Evolutionary conservation across 768 basidiomycete species (phyloP).

Genomic region (Tulasnella sp.): DNA sequence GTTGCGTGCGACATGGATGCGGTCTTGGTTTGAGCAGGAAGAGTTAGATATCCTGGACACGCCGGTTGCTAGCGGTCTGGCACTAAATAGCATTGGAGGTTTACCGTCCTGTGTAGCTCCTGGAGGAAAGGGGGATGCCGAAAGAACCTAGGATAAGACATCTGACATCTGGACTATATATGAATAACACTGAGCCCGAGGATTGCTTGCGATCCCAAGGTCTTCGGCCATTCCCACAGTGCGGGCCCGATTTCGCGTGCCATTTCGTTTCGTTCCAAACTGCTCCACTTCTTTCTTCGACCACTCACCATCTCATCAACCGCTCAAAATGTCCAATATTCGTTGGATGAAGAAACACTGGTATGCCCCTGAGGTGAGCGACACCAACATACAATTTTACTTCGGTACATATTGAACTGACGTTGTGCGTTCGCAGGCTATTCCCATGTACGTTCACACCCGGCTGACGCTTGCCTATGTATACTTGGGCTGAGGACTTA

Average conservation of each 20-base stretch:
- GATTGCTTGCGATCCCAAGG: no score
- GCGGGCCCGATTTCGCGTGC: background rate
- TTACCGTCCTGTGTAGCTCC: no score
- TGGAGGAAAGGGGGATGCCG: background rate
- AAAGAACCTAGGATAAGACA: background rate
- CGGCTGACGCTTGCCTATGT: no score
- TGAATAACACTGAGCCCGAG: no score
- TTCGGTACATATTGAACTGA: background rate
- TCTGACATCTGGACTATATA: background rate
- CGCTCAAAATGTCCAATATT: background rate
- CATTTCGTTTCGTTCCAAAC: background rate
- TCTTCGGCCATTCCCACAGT: constrained; percentile 8
- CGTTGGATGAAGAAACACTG: constrained; percentile 35
- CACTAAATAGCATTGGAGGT: background rate
- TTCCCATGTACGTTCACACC: constrained; percentile 35
- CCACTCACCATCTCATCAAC: background rate
- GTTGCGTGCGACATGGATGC: background rate
- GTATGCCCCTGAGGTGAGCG: constrained; percentile 60
- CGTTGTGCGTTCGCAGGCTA: constrained; percentile 29
- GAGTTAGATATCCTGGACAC: background rate
- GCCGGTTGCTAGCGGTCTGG: background rate
- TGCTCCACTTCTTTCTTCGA: background rate
- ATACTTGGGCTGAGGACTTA: background rate
- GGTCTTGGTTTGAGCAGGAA: background rate
- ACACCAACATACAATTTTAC: constrained; percentile 3